Evolutionary conservation across 2,329 filamentous ascomycete species (phyloP).

Genomic region (Hypoxylon sp.): DNA sequence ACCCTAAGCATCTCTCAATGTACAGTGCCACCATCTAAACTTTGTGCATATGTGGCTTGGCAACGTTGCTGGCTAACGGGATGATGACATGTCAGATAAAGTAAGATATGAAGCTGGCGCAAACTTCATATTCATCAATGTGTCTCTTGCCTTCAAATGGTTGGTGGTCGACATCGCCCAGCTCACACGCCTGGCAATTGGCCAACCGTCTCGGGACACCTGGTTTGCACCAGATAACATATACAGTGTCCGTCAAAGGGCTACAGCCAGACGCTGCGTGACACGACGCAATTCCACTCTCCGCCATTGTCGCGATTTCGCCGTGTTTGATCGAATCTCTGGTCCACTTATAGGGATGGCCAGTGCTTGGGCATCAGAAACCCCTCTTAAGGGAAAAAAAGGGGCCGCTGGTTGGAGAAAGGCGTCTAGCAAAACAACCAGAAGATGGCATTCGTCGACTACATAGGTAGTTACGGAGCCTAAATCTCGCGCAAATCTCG

Average conservation of each 20-base stretch:
- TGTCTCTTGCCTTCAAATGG: conserved; percentile 32
- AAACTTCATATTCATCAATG: conserved; percentile 34
- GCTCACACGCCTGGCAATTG: conserved; percentile 41
- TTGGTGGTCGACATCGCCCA: conserved; percentile 39
- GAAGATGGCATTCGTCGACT: conserved; percentile 21
- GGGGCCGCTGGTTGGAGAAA: conserved; percentile 26
- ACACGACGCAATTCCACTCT: conserved; percentile 41
- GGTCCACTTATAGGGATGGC: conserved; percentile 30
- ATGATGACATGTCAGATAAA: conserved; percentile 49
- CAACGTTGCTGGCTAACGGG: conserved; percentile 46
- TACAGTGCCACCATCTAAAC: conserved; percentile 12
- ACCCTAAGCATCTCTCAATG: conserved; percentile 7
- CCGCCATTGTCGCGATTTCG: conserved; percentile 30
- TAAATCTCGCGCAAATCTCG: conserved; percentile 40
- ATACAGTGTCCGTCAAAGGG: conserved; percentile 28
- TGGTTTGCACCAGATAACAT: conserved; percentile 39
- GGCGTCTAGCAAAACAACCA: conserved; percentile 34
- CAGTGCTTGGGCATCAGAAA: conserved; percentile 39
- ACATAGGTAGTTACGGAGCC: conserved; percentile 35
- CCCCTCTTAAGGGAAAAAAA: conserved; percentile 16
- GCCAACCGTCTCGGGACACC: conserved; percentile 39
- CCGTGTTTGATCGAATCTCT: conserved; percentile 26
- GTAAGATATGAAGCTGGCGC: conserved; percentile 37
- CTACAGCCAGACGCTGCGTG: conserved; percentile 40
- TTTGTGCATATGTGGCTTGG: conserved; percentile 38